Percentiles rank a stretch among this genome's conserved stretches.
Evolutionary conservation across 768 basidiomycete genomes (phyloP).

Genomic region (Mycena amicta): DNA sequence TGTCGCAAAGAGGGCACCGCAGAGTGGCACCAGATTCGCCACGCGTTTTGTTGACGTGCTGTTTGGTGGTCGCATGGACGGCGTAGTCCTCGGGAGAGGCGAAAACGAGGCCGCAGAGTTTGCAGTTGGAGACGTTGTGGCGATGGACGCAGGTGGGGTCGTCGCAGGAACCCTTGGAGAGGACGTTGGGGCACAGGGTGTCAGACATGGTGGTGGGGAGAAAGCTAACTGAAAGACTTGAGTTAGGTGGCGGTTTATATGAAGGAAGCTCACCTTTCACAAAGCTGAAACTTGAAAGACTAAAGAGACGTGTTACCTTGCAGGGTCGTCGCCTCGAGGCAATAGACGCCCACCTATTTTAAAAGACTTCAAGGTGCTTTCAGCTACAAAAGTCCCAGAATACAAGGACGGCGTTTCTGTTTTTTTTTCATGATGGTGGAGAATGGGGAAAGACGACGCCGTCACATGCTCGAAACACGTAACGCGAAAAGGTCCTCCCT

Average conservation of each 20-base stretch:
- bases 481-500: no score
- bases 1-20: conserved; percentile 36
- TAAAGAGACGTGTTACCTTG: not conserved
- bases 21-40: conserved; percentile 23
- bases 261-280: not conserved
- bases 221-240: not conserved
- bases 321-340: not conserved
- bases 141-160: conserved; percentile 30
- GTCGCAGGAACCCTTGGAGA: conserved; percentile 39
- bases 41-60: conserved; percentile 31
- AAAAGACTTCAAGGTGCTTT: not conserved
- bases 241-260: no score
- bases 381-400: not conserved
- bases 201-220: conserved; percentile 10
- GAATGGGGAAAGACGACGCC: no score
- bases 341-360: not conserved
- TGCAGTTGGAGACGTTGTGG: conserved; percentile 43
- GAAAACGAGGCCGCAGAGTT: conserved; percentile 41
- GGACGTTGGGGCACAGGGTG: conserved; percentile 37
- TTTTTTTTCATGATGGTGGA: not conserved
- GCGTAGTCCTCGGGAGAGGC: conserved; percentile 21
- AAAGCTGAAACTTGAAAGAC: not conserved
- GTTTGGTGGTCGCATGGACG: conserved; percentile 32
- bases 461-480: no score
- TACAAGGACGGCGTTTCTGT: no score